Base-by-base conservation (phyloP, 345 rosid genomes). In the Camelina laxa region DNA sequence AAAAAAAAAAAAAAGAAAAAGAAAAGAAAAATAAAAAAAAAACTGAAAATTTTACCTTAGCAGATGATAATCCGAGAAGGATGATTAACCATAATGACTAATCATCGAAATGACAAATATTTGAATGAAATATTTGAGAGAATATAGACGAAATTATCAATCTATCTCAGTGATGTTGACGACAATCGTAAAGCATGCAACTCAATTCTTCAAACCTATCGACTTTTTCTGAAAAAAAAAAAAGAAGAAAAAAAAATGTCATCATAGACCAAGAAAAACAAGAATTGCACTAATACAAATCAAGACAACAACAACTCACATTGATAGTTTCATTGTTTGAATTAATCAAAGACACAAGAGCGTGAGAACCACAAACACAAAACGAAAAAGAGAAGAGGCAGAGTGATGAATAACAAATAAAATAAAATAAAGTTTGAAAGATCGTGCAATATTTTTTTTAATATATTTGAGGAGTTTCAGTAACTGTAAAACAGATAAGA, bases 331-430 rank as follows among this genome's bases (percentile, higher is more conserved):
- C 65, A 73, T 56, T 74, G 71, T 44, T 44, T 65, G 77, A 45
- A 44, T 55, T 10, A 65, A 56, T 65, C 22, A 65, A 62, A 33
- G 9, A 27, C 2, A 16, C 50, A 45, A 56, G 41, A 74, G 16
- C 78, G 78, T 66, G 72, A 74, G 59, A 66, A 38, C 66, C 78
- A 74, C 66, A 74, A 74, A 58, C 60, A 33, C 35, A 31, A 31
- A 31, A 31, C 6, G 7, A 31, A n/a, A 65, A 45, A 74, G 72
- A 67, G 61, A 65, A 36, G 66, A 54, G 11, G 10, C 50, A 54
- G 51, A 54, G 51, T 21, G 20, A 51, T 15, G 17, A 24, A 10
- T 50, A 56, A 7, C 4, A 4, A 64, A 31, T 1, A 33, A 33
- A 33, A 33, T 7, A 44, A 8, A 36, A n/a, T n/a, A 56, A 20